These are phyloP conservation scores for Abrus pulchellus DNA, from an alignment of 306 rosid genomes.

Conservation along the genomic window DNA sequence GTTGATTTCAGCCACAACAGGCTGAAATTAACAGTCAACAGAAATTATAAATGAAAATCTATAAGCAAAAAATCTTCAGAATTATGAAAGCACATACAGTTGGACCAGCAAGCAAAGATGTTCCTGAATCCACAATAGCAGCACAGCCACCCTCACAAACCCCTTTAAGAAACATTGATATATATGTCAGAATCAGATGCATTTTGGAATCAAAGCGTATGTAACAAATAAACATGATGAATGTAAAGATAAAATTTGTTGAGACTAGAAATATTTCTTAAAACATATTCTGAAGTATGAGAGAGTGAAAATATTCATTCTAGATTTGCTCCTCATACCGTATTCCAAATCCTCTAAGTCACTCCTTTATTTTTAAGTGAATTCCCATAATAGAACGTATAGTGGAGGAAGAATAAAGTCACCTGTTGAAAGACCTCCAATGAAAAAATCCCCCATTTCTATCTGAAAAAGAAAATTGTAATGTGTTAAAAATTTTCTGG, in stretches of 20 bases:
- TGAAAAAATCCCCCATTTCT: constrained; percentile 78
- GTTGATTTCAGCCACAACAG: constrained; percentile 80
- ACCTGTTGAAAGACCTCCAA: constrained; percentile 88
- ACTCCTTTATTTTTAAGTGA: constrained; percentile 15
- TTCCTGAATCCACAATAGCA: constrained; percentile 90
- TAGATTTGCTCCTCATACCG: background rate
- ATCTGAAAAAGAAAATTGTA: constrained; percentile 60
- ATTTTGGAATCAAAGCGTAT: constrained; percentile 32
- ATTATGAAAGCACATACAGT: constrained; percentile 64
- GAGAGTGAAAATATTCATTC: background rate
- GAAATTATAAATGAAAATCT: constrained; percentile 14
- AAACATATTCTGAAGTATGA: background rate
- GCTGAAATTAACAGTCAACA: constrained; percentile 49
- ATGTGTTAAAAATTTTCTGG: background rate
- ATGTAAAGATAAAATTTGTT: constrained; percentile 4
- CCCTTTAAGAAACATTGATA: constrained; percentile 58
- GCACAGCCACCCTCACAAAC: constrained; percentile 81
- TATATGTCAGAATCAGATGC: constrained; percentile 25
- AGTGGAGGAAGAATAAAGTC: constrained; percentile 39
- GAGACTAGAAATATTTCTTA: background rate
- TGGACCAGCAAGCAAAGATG: constrained; percentile 91
- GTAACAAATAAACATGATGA: constrained; percentile 26
- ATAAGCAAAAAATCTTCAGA: background rate
- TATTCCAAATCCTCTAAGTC: constrained; percentile 32
- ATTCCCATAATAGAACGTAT: background rate